Evolutionary conservation across 805 yeast species (phyloP).

Genomic region (Schwanniomyces pseudopolymorphus): DNA sequence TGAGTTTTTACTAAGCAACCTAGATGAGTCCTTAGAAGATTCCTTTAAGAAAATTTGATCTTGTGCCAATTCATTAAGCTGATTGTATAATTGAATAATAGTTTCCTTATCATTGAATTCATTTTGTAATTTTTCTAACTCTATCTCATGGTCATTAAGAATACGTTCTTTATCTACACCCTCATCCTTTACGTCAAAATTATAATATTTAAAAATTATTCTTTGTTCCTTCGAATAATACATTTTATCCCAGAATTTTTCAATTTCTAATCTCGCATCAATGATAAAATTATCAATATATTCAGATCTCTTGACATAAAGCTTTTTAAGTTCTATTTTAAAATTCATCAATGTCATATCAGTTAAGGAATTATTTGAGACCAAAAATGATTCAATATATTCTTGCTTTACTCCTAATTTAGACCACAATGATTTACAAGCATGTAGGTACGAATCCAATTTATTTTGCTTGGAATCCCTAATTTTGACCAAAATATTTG

Average conservation of each 20-base stretch:
- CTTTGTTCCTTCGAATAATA: constrained; percentile 57
- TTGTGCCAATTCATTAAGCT: constrained; percentile 51
- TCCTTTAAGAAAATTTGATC: constrained; percentile 66
- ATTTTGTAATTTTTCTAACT: constrained; percentile 50
- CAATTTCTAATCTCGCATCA: constrained; percentile 60
- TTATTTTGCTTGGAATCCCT: constrained; percentile 37
- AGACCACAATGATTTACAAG: constrained; percentile 55
- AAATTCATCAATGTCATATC: constrained; percentile 48
- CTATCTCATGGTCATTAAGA: constrained; percentile 62
- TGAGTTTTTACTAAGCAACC: constrained; percentile 71
- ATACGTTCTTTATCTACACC: constrained; percentile 56
- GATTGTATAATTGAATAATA: constrained; percentile 54
- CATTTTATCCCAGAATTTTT: constrained; percentile 60
- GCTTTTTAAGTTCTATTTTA: constrained; percentile 53
- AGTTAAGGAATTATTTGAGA: constrained; percentile 47
- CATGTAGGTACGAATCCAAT: constrained; percentile 29
- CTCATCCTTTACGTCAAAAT: constrained; percentile 33
- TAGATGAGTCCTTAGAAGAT: constrained; percentile 75
- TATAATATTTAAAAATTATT: constrained; percentile 43
- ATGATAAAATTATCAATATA: constrained; percentile 67
- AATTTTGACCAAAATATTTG: constrained; percentile 28
- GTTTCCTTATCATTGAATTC: constrained; percentile 54
- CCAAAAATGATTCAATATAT: constrained; percentile 43
- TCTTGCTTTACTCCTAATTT: constrained; percentile 51
- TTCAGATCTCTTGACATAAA: constrained; percentile 59